A percentile compares a stretch with the other conserved stretches of the same genome.
phyloP scores from a whole-genome alignment of 495 filamentous ascomycete species.

The Bacidia gigantensis region DNA sequence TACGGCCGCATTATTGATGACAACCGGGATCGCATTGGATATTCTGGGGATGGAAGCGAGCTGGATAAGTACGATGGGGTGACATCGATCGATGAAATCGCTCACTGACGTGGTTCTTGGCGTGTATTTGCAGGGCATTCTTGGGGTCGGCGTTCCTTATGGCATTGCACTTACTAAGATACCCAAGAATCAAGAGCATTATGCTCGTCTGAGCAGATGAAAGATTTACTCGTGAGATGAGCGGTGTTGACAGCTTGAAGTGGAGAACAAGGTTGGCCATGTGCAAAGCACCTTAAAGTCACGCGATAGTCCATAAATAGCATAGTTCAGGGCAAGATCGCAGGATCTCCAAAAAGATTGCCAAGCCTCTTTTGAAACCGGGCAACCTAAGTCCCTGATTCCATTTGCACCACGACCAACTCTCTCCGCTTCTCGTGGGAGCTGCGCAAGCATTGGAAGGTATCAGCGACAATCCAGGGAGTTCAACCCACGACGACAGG shows the following conservation, averaged over 20 bases:
- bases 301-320: background rate
- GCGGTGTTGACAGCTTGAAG: too few species aligned
- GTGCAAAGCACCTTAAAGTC: background rate
- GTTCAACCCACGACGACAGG: too few species aligned
- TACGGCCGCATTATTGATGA: slow-evolving; percentile 56
- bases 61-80: slow-evolving; percentile 20
- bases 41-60: slow-evolving; percentile 37
- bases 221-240: background rate
- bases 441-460: background rate
- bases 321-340: too few species aligned
- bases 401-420: background rate
- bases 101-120: slow-evolving; percentile 10
- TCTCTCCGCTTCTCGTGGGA: background rate
- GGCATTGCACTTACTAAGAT: background rate
- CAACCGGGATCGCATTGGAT: slow-evolving; percentile 50
- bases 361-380: background rate
- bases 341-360: too few species aligned
- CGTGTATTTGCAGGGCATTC: background rate
- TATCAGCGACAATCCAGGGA: background rate
- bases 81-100: slow-evolving; percentile 10
- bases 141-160: background rate
- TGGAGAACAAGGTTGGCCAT: background rate
- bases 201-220: background rate
- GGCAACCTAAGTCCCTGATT: background rate
- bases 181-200: background rate